Evolutionary conservation across 768 basidiomycete species (phyloP), one percentile per base, ranked within the genome.

Genomic region (Calocera cornea): DNA sequence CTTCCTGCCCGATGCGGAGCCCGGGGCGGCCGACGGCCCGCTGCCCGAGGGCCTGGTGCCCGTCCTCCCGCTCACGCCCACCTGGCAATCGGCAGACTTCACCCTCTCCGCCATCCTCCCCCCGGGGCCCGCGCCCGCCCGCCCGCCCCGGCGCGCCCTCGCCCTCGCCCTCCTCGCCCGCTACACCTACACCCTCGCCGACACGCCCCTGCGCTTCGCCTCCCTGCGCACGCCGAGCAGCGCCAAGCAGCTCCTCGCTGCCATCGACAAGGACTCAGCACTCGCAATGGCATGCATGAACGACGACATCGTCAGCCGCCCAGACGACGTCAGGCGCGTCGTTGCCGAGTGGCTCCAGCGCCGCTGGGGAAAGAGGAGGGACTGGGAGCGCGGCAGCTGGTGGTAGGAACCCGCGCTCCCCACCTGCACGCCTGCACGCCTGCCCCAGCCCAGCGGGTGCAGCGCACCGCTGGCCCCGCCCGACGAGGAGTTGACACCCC

Each of bases 1-100:
- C 2, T 77, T 80, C 70, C 70, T 80, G 1, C 79, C 79, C 0
- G 65, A 71, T 7, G 67, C 49, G 14, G 66, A 41, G 14, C 69
- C 67, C 64, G 36, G 34, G 65, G 63, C 38, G 50, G 33, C 44
- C 27, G 50, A 54, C 65, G 3, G 65, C 19, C 27, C 60, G 72
- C 66, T 44, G 29, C 36, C 10, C n/a, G 17, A 36, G 27, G 34
- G 68, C 47, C 24, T 29, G 22, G 49, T 66, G 2, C 68, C 69
- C 36, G 68, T 67, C 24, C 67, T 73, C 3, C 71, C 72, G 2
- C 64, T 71, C 1, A 67, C 70, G 1, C 24, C 54, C 17, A 68
- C 44, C 0, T 73, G 72, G 72, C 27, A 70, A 41, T 63, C 65
- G 34, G 65, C 68, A 27, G 64, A 69, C 64, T 73, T 70, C 60